Evolutionary conservation across 176 grass and related monocot genomes (phyloP).

Genomic region (Aegilops tauschii): DNA sequence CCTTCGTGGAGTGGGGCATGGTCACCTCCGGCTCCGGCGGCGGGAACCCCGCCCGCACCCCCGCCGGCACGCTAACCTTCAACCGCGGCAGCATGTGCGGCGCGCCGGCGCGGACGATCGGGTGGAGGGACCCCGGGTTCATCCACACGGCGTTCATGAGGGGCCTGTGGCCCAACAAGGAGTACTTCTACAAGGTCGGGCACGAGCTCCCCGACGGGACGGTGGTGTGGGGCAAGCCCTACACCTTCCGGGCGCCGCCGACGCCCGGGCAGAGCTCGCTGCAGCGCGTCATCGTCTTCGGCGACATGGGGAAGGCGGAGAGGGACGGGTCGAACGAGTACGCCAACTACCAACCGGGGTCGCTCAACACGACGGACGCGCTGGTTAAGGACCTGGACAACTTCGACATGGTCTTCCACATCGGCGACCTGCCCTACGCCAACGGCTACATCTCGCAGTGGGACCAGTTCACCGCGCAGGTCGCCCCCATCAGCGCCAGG

Average conservation of each 20-base stretch:
- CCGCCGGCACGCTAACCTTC: constrained; percentile 73
- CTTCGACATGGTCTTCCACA: constrained; percentile 82
- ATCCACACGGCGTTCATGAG: constrained; percentile 89
- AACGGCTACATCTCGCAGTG: constrained; percentile 95
- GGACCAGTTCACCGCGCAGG: constrained; percentile 93
- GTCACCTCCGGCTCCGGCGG: too few relatives aligned
- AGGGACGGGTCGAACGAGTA: constrained; percentile 81
- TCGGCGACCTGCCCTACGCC: constrained; percentile 83
- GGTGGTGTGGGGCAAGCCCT: too few relatives aligned
- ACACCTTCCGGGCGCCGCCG: too few relatives aligned
- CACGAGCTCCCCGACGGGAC: too few relatives aligned
- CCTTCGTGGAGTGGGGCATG: too few relatives aligned
- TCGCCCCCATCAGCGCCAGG: constrained; percentile 63
- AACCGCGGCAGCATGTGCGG: constrained; percentile 63
- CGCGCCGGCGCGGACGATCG: constrained; percentile 71
- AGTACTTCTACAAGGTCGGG: too few relatives aligned
- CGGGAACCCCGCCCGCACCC: background rate
- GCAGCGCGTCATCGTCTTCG: too few relatives aligned
- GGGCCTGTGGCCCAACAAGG: constrained; percentile 72
- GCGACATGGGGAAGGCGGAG: too few relatives aligned
- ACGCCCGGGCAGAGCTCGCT: too few relatives aligned
- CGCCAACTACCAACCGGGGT: constrained; percentile 72
- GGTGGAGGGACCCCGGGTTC: constrained; percentile 94
- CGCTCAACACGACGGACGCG: constrained; percentile 76
- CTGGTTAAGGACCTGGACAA: constrained; percentile 74